These are phyloP conservation scores for Diaporthe sp. DNA, from an alignment of 2,329 filamentous ascomycete species.

Conservation along the genomic window DNA sequence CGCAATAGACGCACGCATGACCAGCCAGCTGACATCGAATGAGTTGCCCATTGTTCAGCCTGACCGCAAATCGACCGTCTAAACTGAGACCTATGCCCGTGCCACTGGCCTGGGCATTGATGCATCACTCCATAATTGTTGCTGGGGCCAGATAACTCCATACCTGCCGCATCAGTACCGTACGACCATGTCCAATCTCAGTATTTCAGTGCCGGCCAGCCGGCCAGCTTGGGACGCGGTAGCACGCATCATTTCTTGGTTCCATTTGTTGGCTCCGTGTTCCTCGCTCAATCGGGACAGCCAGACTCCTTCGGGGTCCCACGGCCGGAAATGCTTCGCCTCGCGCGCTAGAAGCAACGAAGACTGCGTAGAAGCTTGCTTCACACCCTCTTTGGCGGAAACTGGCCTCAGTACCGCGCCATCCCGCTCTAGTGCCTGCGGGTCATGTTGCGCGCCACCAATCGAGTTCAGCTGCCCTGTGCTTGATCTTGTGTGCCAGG, in stretches of 20 bases:
- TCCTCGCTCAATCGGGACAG: neutral
- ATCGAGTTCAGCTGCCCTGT: conserved; percentile 15
- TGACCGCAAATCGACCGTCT: conserved; percentile 24
- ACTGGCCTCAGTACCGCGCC: conserved; percentile 27
- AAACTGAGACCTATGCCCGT: conserved; percentile 12
- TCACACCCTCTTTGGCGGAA: conserved; percentile 36
- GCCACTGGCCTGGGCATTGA: conserved; percentile 3
- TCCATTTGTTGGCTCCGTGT: neutral
- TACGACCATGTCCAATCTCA: neutral
- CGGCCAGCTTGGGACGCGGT: neutral
- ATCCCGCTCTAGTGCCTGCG: conserved; percentile 37
- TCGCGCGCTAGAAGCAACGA: conserved; percentile 39
- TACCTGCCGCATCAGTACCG: neutral
- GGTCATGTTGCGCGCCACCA: conserved; percentile 21
- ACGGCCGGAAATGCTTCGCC: conserved; percentile 27
- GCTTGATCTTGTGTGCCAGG: neutral
- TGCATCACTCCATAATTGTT: conserved; percentile 16
- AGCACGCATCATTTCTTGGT: neutral
- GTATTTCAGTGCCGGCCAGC: conserved; percentile 4
- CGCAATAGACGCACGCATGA: conserved; percentile 21
- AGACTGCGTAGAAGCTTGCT: conserved; percentile 38
- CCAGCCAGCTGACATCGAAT: neutral
- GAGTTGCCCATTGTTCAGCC: neutral
- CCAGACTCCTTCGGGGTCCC: neutral
- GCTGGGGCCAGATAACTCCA: neutral